Percentiles rank a stretch among this genome's conserved stretches.
Evolutionary conservation across 225 moss, liverwort and hornwort species (phyloP).

Genomic region (Bryoerythrophyllum caledonicum): DNA sequence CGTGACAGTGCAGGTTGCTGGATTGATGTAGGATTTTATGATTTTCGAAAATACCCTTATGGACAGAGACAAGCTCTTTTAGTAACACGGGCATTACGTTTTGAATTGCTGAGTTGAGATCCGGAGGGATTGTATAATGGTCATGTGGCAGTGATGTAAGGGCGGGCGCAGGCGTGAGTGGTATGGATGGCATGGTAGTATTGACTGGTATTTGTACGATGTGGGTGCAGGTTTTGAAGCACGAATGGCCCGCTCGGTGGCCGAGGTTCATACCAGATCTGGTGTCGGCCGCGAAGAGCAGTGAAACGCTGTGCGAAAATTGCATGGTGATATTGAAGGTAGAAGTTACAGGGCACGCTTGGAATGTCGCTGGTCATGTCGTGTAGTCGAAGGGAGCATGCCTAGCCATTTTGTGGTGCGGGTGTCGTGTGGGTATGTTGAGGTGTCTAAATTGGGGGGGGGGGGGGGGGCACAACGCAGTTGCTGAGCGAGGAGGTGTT

Average conservation of each 20-base stretch:
- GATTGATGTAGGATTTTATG: neutral
- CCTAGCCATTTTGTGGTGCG: neutral
- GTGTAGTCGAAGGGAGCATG: neutral
- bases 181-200: neutral
- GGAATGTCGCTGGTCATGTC: neutral
- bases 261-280: conserved; percentile 98
- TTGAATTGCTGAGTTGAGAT: neutral
- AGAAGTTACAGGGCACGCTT: neutral
- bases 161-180: neutral
- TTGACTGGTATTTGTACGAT: neutral
- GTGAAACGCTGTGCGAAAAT: conserved; percentile 95
- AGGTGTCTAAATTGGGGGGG: neutral
- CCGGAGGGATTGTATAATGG: neutral
- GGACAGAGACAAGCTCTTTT: neutral
- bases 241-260: conserved; percentile 98
- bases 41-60: too few species aligned
- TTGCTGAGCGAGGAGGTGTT: conserved; percentile 99
- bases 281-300: conserved; percentile 85
- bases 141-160: neutral
- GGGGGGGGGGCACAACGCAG: conserved; percentile 41
- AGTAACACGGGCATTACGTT: neutral
- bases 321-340: conserved; percentile 99
- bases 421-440: neutral
- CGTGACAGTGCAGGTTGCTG: neutral
- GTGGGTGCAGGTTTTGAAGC: conserved; percentile 80